Evolutionary conservation across 805 yeast species (phyloP), one percentile per base, ranked within the genome.

Genomic region (Ogataea paradorogensis): DNA sequence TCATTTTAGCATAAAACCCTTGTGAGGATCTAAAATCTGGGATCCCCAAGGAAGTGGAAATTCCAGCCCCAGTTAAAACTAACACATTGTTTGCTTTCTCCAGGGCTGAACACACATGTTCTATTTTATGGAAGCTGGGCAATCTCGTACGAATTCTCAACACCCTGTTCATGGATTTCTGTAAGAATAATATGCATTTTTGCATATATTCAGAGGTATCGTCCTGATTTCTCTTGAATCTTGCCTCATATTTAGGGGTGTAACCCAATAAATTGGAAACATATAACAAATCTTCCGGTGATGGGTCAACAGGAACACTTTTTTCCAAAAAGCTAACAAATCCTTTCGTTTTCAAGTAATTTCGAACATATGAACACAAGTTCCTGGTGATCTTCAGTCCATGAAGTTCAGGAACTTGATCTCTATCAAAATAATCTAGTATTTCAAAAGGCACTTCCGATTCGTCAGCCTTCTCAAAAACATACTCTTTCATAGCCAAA

Each of bases 51-150:
- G 88, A 78, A 3, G 96, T 88, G 25, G 95, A 84, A 39, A 89
- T 87, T 16, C 97, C 97, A 0, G 97, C 97, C 11, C 97, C 97
- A 0, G 96, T 86, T 15, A 89, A 59, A 0, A 89, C 89, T 43
- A 90, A 54, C 9, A 89, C 71, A 28, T 77, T 81, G 10, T 70
- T 56, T 0, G 93, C 76, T 6, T 63, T 65, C n/a, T 66, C 48
- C 15, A 90, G 67, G 26, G 74, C 73, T 2, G 65, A 67, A 2
- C 76, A 61, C 2, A 83, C 77, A 44, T 80, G 78, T 9, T 80
- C 83, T 2, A 86, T 52, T 0, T 82, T 76, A 38, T 69, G 62
- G 48, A 84, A 76, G 38, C 68, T 60, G 2, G 73, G 69, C 16
- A 83, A 52, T 45, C 84, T 66, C 2, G 74, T 63, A 43, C 95